Conservation (phyloP, 257 asterid genomes). For the Solanum megistacrolobum region DNA sequence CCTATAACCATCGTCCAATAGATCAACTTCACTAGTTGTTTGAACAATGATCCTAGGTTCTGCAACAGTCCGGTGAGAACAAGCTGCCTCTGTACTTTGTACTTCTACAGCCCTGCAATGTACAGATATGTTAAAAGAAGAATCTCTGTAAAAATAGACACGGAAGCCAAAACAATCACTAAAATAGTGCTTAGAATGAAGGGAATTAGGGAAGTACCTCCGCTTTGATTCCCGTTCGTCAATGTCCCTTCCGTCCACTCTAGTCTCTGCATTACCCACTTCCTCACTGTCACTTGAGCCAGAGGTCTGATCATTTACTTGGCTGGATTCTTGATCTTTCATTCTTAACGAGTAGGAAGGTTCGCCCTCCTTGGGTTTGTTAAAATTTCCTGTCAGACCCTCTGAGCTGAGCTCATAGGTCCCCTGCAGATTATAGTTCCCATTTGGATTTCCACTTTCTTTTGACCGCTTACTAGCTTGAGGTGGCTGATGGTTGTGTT, state of each 20-base stretch:
- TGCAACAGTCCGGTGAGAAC: conserved; percentile 74
- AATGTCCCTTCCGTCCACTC: conserved; percentile 41
- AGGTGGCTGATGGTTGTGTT: conserved; percentile 59
- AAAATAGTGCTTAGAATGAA: not conserved
- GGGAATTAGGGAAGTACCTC: conserved; percentile 38
- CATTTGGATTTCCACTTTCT: conserved; percentile 38
- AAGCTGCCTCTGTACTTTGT: conserved; percentile 43
- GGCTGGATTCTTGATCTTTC: conserved; percentile 61
- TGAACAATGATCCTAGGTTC: conserved; percentile 92
- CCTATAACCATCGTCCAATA: conserved; percentile 86
- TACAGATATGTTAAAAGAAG: not conserved
- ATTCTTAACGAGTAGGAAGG: conserved; percentile 10
- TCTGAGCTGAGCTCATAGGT: conserved; percentile 32
- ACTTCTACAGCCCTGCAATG: conserved; percentile 49
- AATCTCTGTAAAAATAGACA: not conserved
- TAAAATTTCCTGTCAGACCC: conserved; percentile 25
- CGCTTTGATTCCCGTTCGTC: conserved; percentile 76
- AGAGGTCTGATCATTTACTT: conserved; percentile 47
- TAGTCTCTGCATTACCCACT: conserved; percentile 35
- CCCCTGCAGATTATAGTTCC: conserved; percentile 12
- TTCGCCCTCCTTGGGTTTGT: conserved; percentile 23
- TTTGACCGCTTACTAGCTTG: conserved; percentile 37
- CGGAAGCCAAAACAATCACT: not conserved
- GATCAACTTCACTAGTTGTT: conserved; percentile 87
- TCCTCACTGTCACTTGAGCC: conserved; percentile 75